A percentile compares a stretch with the other conserved stretches of the same genome.
phyloP scores from a whole-genome alignment of 495 filamentous ascomycete species.

The Penicillium verhagenii region DNA sequence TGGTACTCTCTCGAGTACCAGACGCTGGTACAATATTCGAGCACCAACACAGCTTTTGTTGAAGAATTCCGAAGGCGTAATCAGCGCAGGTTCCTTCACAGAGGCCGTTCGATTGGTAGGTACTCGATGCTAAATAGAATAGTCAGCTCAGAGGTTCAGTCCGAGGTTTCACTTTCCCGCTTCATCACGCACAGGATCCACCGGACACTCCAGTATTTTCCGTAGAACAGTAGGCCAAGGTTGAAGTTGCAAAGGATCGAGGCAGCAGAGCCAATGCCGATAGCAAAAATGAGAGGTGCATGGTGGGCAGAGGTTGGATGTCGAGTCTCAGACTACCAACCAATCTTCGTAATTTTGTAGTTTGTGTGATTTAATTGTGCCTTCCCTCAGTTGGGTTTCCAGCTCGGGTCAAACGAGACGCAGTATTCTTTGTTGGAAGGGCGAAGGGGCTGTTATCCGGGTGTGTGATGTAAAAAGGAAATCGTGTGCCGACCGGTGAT shows the following conservation, averaged over 20 bases:
- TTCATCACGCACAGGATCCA: constrained; percentile 26
- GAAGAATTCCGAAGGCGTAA: constrained; percentile 69
- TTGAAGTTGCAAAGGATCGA: constrained; percentile 18
- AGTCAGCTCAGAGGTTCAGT: constrained; percentile 1
- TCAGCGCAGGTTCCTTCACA: constrained; percentile 56
- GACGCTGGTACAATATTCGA: constrained; percentile 63
- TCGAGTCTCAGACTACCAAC: constrained; percentile 3
- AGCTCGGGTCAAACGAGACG: no score
- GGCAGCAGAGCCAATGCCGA: constrained; percentile 16
- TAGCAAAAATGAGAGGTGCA: constrained; percentile 16
- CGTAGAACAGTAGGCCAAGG: constrained; percentile 42
- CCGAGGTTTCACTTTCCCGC: background rate
- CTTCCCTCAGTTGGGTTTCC: background rate
- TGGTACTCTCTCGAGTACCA: constrained; percentile 29
- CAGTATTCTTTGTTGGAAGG: no score
- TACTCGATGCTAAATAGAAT: constrained; percentile 46
- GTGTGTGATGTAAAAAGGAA: constrained; percentile 1
- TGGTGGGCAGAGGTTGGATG: constrained; percentile 9
- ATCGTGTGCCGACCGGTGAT: constrained; percentile 18
- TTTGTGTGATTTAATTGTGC: background rate
- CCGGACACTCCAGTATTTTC: constrained; percentile 46
- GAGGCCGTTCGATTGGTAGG: constrained; percentile 65
- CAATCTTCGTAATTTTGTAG: background rate
- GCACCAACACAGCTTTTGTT: constrained; percentile 70
- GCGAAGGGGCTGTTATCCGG: background rate